Conservation (phyloP, 1,139 yeast genomes). For the Yamadazyma conglobata region DNA sequence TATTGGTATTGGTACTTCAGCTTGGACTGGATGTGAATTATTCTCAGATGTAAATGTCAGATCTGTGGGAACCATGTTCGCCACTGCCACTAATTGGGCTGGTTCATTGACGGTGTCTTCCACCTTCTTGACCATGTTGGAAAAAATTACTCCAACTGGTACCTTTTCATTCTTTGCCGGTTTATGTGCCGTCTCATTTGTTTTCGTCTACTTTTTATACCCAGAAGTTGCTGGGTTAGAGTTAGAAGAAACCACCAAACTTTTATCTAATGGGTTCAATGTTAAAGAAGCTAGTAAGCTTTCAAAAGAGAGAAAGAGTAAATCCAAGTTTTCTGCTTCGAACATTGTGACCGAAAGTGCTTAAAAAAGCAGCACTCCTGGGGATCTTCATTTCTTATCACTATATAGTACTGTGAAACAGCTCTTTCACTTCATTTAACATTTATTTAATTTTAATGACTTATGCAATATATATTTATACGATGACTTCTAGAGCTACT, state of each 20-base stretch:
- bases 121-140: conserved; percentile 90
- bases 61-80: conserved; percentile 85
- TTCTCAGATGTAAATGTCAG: conserved; percentile 87
- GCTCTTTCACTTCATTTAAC: no score
- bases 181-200: conserved; percentile 63
- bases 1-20: conserved; percentile 92
- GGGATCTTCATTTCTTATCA: no score
- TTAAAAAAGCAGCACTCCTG: no score
- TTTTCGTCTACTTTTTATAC: conserved; percentile 75
- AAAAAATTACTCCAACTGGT: conserved; percentile 90
- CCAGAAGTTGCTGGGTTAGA: conserved; percentile 92
- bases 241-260: conserved; percentile 82
- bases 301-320: conserved; percentile 46
- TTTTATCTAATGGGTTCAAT: conserved; percentile 80
- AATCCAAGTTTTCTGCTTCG: conserved; percentile 11
- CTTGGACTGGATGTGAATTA: conserved; percentile 96
- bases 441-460: no score
- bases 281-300: conserved; percentile 65
- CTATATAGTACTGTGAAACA: no score
- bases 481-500: no score
- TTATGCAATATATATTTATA: no score
- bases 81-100: conserved; percentile 95
- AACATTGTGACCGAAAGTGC: no score
- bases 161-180: conserved; percentile 90
- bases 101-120: conserved; percentile 90